These are phyloP conservation scores for Sporothrix schenckii DNA, from an alignment of 2,329 filamentous ascomycete genomes.

Conservation along the genomic window DNA sequence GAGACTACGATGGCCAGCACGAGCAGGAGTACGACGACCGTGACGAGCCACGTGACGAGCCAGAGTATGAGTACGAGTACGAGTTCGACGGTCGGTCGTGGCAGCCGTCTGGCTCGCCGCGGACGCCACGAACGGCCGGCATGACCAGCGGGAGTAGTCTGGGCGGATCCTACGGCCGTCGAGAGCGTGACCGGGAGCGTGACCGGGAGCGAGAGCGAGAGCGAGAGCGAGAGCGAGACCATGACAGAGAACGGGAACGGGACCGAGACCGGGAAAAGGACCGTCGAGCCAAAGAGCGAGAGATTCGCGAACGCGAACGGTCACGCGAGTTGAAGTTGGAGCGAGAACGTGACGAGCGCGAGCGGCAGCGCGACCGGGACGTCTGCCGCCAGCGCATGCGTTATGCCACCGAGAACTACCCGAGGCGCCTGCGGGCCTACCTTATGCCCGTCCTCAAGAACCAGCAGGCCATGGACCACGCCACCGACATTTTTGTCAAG, in stretches of 20 bases:
- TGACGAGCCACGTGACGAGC: neutral
- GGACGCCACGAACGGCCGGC: slow-evolving; percentile 31
- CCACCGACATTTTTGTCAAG: slow-evolving; percentile 34
- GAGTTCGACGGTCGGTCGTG: slow-evolving; percentile 24
- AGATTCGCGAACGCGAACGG: slow-evolving; percentile 1
- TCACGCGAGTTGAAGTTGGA: neutral
- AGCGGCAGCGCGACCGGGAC: slow-evolving; percentile 26
- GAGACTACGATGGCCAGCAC: neutral
- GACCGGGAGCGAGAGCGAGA: slow-evolving; percentile 20
- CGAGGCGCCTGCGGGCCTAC: slow-evolving; percentile 33
- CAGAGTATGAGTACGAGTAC: slow-evolving; percentile 13
- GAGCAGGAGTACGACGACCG: slow-evolving; percentile 20
- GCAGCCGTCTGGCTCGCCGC: slow-evolving; percentile 32
- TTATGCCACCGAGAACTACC: slow-evolving; percentile 28
- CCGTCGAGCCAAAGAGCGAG: slow-evolving; percentile 6
- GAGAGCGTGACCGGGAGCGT: slow-evolving; percentile 19
- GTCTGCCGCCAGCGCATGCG: slow-evolving; percentile 32
- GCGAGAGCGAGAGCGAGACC: slow-evolving; percentile 7
- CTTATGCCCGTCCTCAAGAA: slow-evolving; percentile 35
- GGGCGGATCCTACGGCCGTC: slow-evolving; percentile 25
- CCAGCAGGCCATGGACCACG: slow-evolving; percentile 34
- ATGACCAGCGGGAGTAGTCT: slow-evolving; percentile 21
- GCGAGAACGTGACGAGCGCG: slow-evolving; percentile 13
- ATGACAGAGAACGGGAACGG: slow-evolving; percentile 1
- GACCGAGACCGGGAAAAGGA: slow-evolving; percentile 25